These are phyloP conservation scores for Colletotrichum theobromicola DNA, from an alignment of 2,329 filamentous ascomycete species.

Conservation along the genomic window DNA sequence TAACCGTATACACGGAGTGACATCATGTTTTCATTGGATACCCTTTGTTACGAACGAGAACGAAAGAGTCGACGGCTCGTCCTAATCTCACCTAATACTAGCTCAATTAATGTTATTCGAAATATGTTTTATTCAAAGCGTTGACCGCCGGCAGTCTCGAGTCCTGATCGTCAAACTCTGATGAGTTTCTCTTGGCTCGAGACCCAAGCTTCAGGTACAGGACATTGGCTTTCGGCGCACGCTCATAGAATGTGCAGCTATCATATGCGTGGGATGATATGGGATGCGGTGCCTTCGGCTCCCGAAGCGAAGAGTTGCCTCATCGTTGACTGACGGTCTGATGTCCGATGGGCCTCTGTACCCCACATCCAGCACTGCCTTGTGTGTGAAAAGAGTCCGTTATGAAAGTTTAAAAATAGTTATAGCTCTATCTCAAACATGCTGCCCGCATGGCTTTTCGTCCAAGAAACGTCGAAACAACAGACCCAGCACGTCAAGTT, in stretches of 20 bases:
- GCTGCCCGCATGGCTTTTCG: not conserved
- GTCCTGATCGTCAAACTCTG: not conserved
- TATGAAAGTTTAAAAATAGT: conserved; percentile 12
- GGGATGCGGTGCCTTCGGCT: not conserved
- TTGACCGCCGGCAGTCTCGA: not conserved
- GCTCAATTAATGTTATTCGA: not conserved
- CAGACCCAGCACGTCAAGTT: not conserved
- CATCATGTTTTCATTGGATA: not conserved
- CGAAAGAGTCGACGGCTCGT: not conserved
- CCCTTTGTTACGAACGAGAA: not conserved
- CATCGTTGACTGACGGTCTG: not conserved
- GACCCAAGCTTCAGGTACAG: not conserved
- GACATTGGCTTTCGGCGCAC: not conserved
- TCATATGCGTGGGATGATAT: not conserved
- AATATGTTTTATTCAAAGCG: not conserved
- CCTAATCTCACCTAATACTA: not conserved
- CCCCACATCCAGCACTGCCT: conserved; percentile 1
- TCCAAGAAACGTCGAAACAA: not conserved
- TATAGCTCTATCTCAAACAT: not conserved
- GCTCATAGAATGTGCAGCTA: not conserved
- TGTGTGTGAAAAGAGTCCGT: not conserved
- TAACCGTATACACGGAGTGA: not conserved
- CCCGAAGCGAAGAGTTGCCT: not conserved
- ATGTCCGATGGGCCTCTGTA: not conserved
- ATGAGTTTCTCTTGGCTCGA: not conserved